Evolutionary conservation across 2,329 filamentous ascomycete species (phyloP).

Genomic region (Talaromyces sp.): DNA sequence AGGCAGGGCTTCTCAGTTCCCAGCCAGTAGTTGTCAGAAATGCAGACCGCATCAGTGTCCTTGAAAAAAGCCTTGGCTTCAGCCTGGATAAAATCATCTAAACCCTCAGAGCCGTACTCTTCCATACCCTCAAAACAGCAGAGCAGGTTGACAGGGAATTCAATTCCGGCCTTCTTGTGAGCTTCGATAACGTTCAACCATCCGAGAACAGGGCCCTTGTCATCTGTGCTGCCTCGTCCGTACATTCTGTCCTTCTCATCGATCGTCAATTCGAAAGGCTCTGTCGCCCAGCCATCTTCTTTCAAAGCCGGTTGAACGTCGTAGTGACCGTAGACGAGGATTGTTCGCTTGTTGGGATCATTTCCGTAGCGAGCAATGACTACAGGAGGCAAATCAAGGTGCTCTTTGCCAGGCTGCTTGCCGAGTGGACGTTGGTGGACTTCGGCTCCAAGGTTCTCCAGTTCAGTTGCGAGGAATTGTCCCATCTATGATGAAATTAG

Average conservation of each 20-base stretch:
- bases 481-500: conserved; percentile 63
- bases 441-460: conserved; percentile 76
- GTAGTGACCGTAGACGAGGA: conserved; percentile 97
- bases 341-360: conserved; percentile 88
- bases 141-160: conserved; percentile 94
- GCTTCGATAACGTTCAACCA: conserved; percentile 99
- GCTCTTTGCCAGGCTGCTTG: conserved; percentile 85
- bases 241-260: conserved; percentile 94
- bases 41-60: conserved; percentile 93
- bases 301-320: conserved; percentile 94
- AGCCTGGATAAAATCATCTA: conserved; percentile 88
- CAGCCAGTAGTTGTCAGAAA: conserved; percentile 99
- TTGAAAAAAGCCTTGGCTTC: conserved; percentile 95
- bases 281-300: conserved; percentile 92
- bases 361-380: conserved; percentile 88
- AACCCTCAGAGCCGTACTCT: conserved; percentile 93
- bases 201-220: conserved; percentile 94
- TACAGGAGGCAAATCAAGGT: conserved; percentile 87
- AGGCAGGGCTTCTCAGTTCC: conserved; percentile 97
- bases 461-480: conserved; percentile 78
- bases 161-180: conserved; percentile 88
- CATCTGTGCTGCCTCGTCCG: conserved; percentile 90
- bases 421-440: conserved; percentile 85
- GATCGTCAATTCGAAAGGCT: conserved; percentile 84
- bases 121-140: conserved; percentile 99